Percentiles rank a stretch among this genome's conserved stretches.
Evolutionary conservation across 441 rosid genomes (phyloP).

Genomic region (Gossypium schwendimanii): DNA sequence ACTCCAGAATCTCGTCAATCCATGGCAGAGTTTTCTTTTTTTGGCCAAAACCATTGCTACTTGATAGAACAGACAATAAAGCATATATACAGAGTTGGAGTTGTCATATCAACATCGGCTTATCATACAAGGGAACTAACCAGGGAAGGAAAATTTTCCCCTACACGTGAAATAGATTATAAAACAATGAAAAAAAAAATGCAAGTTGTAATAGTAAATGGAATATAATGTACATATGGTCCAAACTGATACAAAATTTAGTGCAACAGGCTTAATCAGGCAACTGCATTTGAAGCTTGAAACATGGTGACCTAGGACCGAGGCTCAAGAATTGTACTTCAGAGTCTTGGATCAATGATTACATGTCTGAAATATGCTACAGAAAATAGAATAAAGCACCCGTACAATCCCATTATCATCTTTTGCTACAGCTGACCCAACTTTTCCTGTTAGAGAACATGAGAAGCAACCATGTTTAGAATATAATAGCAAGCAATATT

Average conservation of each 20-base stretch:
- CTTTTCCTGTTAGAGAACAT: slow-evolving; percentile 52
- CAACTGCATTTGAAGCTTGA: neutral
- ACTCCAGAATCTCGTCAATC: too few species aligned
- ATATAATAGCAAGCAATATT: slow-evolving; percentile 9
- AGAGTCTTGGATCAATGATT: neutral
- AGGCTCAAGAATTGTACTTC: neutral
- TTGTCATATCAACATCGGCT: neutral
- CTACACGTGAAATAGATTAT: neutral
- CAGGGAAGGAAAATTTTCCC: neutral
- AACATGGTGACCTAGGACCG: neutral
- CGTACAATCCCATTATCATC: neutral
- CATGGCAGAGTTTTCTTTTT: too few species aligned
- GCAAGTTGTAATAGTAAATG: neutral
- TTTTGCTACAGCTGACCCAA: slow-evolving; percentile 52
- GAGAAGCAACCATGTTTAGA: slow-evolving; percentile 9
- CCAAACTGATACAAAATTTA: slow-evolving; percentile 5
- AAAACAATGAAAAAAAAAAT: neutral
- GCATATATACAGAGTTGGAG: neutral
- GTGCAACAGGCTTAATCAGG: neutral
- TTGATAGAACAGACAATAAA: neutral
- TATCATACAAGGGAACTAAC: neutral
- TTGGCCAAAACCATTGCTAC: too few species aligned
- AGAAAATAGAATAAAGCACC: neutral
- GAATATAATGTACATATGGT: slow-evolving; percentile 7
- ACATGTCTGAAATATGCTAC: neutral